Evolutionary conservation across 73 alveolate genomes (phyloP).

Genomic region (Paraurostyla sp.): DNA sequence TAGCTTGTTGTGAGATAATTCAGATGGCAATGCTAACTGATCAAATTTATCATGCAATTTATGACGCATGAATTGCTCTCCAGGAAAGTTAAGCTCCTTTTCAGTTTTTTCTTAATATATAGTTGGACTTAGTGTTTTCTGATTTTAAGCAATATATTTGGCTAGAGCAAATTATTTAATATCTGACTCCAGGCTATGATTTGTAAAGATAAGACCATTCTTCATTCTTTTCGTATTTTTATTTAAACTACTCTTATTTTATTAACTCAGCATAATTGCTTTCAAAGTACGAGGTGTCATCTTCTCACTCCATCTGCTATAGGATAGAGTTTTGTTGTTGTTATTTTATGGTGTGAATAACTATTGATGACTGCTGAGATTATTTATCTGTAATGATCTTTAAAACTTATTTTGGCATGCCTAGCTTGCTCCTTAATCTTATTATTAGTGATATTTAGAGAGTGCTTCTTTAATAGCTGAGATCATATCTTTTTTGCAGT

Average conservation of each 20-base stretch:
- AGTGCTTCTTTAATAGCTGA: constrained; percentile 29
- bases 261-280: neutral
- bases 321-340: neutral
- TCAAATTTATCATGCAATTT: neutral
- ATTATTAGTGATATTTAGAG: neutral
- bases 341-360: neutral
- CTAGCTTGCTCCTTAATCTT: neutral
- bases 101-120: neutral
- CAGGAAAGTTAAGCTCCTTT: too few relatives aligned
- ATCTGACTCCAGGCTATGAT: neutral
- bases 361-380: neutral
- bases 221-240: neutral
- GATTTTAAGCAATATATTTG: neutral
- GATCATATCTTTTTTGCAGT: neutral
- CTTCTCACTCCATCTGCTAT: constrained; percentile 39
- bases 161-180: neutral
- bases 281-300: constrained; percentile 51
- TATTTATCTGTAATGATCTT: too few relatives aligned
- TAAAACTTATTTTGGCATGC: too few relatives aligned
- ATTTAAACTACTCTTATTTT: neutral
- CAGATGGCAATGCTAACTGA: neutral
- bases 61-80: neutral
- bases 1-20: neutral
- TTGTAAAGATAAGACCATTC: neutral
- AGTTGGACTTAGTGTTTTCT: neutral